phyloP scores from a whole-genome alignment of 2,329 filamentous ascomycete species.

The Camillea tinctor region DNA sequence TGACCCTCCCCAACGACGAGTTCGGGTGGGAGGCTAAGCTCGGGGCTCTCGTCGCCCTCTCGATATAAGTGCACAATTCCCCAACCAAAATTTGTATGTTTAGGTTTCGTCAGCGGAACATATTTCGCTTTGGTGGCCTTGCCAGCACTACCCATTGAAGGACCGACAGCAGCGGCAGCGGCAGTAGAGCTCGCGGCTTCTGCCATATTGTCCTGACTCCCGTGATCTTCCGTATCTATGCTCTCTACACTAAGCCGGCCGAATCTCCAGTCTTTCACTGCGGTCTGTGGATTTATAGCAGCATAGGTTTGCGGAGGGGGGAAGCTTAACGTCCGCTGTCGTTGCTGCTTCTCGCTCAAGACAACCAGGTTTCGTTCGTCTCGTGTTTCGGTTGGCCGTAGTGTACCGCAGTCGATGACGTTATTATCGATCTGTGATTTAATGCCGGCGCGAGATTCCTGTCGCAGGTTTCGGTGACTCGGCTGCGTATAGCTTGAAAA shows the following conservation, averaged over 20 bases:
- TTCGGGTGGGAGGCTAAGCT: conserved; percentile 39
- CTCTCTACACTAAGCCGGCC: conserved; percentile 76
- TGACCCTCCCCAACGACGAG: conserved; percentile 28
- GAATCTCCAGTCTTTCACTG: conserved; percentile 74
- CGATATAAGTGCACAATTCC: conserved; percentile 93
- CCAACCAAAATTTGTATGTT: conserved; percentile 79
- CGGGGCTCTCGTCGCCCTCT: conserved; percentile 72
- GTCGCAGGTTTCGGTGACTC: conserved; percentile 8
- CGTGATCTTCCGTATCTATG: conserved; percentile 63
- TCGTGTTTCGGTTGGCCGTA: conserved; percentile 33
- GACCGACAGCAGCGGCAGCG: conserved; percentile 53
- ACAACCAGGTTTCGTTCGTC: conserved; percentile 38
- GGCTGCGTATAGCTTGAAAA: conserved; percentile 6
- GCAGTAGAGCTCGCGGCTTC: conserved; percentile 43
- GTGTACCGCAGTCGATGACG: conserved; percentile 52
- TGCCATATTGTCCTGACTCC: conserved; percentile 33
- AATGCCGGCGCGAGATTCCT: conserved; percentile 15
- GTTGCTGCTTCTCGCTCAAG: conserved; percentile 40
- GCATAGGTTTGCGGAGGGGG: conserved; percentile 43
- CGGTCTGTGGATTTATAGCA: conserved; percentile 47
- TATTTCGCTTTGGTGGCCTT: conserved; percentile 82
- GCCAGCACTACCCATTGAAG: conserved; percentile 58
- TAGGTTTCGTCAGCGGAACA: conserved; percentile 62
- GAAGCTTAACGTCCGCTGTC: conserved; percentile 38
- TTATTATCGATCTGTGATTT: conserved; percentile 17